A percentile compares a stretch with the other conserved stretches of the same genome.
phyloP scores from a whole-genome alignment of 2,329 filamentous ascomycete genomes.

The Talaromyces marneffei region DNA sequence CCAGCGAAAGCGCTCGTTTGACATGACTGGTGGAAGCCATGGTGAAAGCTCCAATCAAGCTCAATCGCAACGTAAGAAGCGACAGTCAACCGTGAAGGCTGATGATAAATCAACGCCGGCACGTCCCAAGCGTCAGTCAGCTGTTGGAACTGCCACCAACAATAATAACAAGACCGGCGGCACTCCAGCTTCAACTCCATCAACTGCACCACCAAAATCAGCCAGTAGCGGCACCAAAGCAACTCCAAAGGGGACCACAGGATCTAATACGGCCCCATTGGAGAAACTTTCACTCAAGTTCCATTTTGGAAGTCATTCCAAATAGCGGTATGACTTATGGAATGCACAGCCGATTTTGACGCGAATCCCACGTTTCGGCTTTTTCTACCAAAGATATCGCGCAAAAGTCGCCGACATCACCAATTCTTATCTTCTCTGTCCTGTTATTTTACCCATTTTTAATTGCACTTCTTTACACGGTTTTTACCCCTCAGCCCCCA shows the following conservation, averaged over 20 bases:
- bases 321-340: neutral
- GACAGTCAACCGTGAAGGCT: conserved; percentile 1
- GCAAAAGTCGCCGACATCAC: conserved; percentile 25
- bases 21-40: conserved; percentile 5
- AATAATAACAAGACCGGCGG: neutral
- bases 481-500: no score
- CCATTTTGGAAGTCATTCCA: neutral
- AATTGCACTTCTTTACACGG: neutral
- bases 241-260: neutral
- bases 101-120: neutral
- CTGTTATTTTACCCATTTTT: neutral
- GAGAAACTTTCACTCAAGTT: conserved; percentile 4
- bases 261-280: neutral
- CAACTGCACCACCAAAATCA: neutral
- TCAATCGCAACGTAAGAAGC: conserved; percentile 8
- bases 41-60: neutral
- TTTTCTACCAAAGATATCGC: conserved; percentile 18
- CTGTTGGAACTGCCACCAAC: neutral
- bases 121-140: conserved; percentile 6
- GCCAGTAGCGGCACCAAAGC: neutral
- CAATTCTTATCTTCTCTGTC: neutral
- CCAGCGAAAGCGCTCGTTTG: conserved; percentile 10
- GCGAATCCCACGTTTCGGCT: neutral
- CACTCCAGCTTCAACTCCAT: neutral
- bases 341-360: neutral